Evolutionary conservation across 2,329 filamentous ascomycete genomes (phyloP).

Genomic region (Rachicladosporium sp.): DNA sequence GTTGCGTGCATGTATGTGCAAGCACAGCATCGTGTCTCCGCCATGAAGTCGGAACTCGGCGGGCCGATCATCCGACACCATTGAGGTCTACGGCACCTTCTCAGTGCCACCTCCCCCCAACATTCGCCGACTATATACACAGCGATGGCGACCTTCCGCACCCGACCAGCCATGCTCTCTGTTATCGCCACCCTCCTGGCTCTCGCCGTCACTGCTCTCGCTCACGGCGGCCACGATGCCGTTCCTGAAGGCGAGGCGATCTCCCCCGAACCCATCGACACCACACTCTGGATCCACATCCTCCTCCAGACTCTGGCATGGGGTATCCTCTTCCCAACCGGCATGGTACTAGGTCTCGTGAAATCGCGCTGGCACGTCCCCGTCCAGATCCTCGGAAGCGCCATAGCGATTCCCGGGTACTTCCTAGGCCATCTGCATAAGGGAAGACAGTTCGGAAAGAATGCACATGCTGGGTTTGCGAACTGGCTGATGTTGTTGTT

Average conservation of each 20-base stretch:
- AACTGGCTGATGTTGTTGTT: conserved; percentile 70
- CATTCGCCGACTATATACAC: too few relatives aligned
- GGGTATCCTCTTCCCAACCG: conserved; percentile 82
- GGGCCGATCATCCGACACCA: not conserved
- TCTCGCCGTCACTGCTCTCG: conserved; percentile 13
- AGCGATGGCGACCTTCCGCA: conserved; percentile 16
- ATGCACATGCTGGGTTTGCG: conserved; percentile 73
- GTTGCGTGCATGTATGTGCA: too few relatives aligned
- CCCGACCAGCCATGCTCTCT: conserved; percentile 7
- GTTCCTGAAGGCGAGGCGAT: conserved; percentile 59
- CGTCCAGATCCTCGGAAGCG: conserved; percentile 61
- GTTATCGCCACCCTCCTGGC: conserved; percentile 5
- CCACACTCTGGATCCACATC: conserved; percentile 87
- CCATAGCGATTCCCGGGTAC: conserved; percentile 71
- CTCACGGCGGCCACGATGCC: conserved; percentile 43
- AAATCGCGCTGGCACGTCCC: conserved; percentile 93
- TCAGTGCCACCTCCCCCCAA: not conserved
- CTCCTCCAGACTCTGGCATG: conserved; percentile 76
- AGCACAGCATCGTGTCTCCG: not conserved
- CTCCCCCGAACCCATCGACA: conserved; percentile 68
- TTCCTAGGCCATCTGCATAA: conserved; percentile 85
- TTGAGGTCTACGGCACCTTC: not conserved
- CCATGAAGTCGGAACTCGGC: not conserved
- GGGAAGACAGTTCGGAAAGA: conserved; percentile 71
- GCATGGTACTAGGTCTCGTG: conserved; percentile 89